Evolutionary conservation across 352 stramenopile species (phyloP), one percentile per base, ranked within the genome.

Genomic region (Phytophthora rubi): DNA sequence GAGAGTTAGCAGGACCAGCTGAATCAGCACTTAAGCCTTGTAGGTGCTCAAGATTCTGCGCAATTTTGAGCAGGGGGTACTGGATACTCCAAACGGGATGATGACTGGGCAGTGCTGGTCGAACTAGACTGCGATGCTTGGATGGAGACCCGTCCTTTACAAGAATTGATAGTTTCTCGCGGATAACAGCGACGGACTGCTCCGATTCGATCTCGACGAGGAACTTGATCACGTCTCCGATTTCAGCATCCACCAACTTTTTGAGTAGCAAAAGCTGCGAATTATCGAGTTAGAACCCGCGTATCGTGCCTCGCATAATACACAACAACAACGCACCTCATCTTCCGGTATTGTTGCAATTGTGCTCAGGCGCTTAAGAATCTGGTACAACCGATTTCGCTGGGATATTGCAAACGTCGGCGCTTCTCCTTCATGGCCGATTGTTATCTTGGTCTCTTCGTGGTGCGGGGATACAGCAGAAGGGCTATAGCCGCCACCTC

Each of bases 51-150:
- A 93, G 76, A 51, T 86, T 89, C 32, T 82, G 82, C 1, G 86
- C 86, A 26, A 93, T 77, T 35, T 93, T 93, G 53, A 82, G 82
- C 7, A 93, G 65, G 5, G 86, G 83, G 37, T 93, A 93, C 30
- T 90, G 82, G 48, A 93, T 89, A 9, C 74, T 75, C 78, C 80
- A 89, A 21, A 89, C 58, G 0, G 83, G 74, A 42, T 89, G 81
- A 13, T 80, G 61, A 0, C 63, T 76, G 1, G 81, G 67, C 8
- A 83, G 44, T 30, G 78, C 68, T 45, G 72, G 49, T 26, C 54
- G 66, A 33, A 71, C 59, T 16, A 75, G 60, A 1, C 71, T 65
- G 28, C 65, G 73, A 4, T 88, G 74, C 67, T 90, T 93, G 30
- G 82, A 82, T 0, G 86, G 86, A 0, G 82, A 92, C 1, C 83